Conservation (phyloP, 352 stramenopile genomes). For the Phytophthora pluvialis region DNA sequence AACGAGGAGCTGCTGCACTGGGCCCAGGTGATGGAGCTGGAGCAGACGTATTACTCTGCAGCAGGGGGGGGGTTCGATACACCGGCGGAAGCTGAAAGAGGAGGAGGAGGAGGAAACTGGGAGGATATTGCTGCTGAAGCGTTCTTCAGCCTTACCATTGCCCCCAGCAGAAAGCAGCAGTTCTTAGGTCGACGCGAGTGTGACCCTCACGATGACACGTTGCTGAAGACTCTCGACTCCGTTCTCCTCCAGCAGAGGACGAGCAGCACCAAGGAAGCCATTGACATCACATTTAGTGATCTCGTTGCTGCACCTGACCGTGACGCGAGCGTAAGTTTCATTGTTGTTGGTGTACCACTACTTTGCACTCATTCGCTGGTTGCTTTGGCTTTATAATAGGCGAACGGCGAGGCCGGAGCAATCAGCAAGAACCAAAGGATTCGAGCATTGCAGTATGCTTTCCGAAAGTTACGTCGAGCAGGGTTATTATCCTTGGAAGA, state of each 20-base stretch:
- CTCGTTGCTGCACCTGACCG: slow-evolving; percentile 15
- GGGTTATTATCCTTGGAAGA: slow-evolving; percentile 73
- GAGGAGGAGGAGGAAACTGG: slow-evolving; percentile 31
- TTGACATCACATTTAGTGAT: slow-evolving; percentile 33
- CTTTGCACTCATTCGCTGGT: not conserved
- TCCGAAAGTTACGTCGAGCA: slow-evolving; percentile 45
- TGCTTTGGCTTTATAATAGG: slow-evolving; percentile 5
- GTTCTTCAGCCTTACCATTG: slow-evolving; percentile 56
- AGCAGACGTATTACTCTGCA: slow-evolving; percentile 46
- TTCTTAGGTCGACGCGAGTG: slow-evolving; percentile 33
- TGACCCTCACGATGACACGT: slow-evolving; percentile 33
- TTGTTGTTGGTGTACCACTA: not conserved
- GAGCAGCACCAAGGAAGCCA: slow-evolving; percentile 2
- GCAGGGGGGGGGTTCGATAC: not conserved
- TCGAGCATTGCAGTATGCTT: slow-evolving; percentile 47
- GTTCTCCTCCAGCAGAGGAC: slow-evolving; percentile 40
- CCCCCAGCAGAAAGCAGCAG: slow-evolving; percentile 24
- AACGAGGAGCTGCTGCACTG: slow-evolving; percentile 86
- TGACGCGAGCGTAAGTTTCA: slow-evolving; percentile 15
- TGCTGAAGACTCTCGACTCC: slow-evolving; percentile 46
- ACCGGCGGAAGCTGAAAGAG: not conserved
- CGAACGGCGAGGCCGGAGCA: slow-evolving; percentile 1
- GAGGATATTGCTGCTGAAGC: slow-evolving; percentile 43
- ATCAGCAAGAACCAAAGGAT: slow-evolving; percentile 27
- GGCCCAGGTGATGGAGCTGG: slow-evolving; percentile 59